phyloP scores from a whole-genome alignment of 2,329 filamentous ascomycete genomes.

The Talaromyces amestolkiae region DNA sequence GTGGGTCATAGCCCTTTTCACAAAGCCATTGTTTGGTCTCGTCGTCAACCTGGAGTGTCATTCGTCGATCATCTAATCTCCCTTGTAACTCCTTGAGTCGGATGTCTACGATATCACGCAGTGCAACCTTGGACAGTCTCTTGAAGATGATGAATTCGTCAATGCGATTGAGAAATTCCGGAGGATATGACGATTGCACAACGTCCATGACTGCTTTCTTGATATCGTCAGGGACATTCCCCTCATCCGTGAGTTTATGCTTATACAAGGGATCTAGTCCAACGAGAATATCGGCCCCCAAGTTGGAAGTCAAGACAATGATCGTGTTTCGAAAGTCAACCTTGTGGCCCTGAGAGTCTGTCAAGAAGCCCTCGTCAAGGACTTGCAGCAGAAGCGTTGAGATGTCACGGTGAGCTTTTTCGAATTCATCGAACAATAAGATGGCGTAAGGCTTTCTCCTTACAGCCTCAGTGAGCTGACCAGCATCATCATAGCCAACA shows the following conservation, averaged over 20 bases:
- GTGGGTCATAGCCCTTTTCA: constrained; percentile 84
- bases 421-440: constrained; percentile 93
- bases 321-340: constrained; percentile 96
- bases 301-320: constrained; percentile 92
- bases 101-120: constrained; percentile 92
- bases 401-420: constrained; percentile 95
- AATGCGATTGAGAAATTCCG: constrained; percentile 94
- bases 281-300: constrained; percentile 88
- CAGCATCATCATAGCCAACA: constrained; percentile 93
- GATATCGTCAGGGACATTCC: constrained; percentile 69
- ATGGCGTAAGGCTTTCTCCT: constrained; percentile 93
- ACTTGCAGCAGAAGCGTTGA: constrained; percentile 89
- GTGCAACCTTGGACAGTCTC: constrained; percentile 70
- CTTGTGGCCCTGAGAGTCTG: constrained; percentile 92
- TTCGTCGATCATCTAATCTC: constrained; percentile 80
- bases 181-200: constrained; percentile 71
- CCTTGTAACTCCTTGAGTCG: constrained; percentile 78
- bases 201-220: constrained; percentile 85
- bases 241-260: constrained; percentile 59
- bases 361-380: constrained; percentile 92
- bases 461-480: constrained; percentile 92
- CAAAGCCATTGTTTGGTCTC: constrained; percentile 83
- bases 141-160: constrained; percentile 98
- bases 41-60: constrained; percentile 68
- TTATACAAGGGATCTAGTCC: constrained; percentile 63